Evolutionary conservation across 2,329 filamentous ascomycete species (phyloP), one percentile per base, ranked within the genome.

Genomic region (Colletotrichum sublineola): DNA sequence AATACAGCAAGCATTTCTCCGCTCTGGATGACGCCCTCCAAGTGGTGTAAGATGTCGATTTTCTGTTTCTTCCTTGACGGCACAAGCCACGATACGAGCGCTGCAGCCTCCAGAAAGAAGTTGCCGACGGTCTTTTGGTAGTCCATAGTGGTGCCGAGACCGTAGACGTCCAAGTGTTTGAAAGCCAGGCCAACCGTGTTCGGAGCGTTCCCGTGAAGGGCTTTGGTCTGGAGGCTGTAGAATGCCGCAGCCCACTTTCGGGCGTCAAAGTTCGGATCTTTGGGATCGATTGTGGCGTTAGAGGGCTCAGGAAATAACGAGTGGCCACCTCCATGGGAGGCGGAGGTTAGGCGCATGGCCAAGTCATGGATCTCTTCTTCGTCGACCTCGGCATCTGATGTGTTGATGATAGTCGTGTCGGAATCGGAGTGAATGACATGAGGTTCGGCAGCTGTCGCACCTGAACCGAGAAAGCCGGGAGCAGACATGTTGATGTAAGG

Each of bases 1-100:
- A 90, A 83, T 8, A 90, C 88, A 20, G 88, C 84, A 29, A 89
- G 80, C 85, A 90, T 87, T 80, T 90, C 88, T 20, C 88, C 88
- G 42, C 79, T 82, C 71, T 86, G 80, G 3, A 89, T 83, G 0
- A 89, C 65, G 20, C 87, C 87, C 67, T 89, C 86, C 40, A 87
- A 80, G 69, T 84, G 80, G 60, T 81, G 79, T 52, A 89, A 78
- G 72, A 89, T 89, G 65, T 89, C 84, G 73, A 86, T 84, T 53
- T 74, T 74, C 42, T 75, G 73, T 29, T 75, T 60, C 33, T 67
- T 74, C 7, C 68, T 75, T 2, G 64, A 66, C 0, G 80, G 78
- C 12, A 81, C 46, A 40, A 78, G 44, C 44, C 76, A 74, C 50
- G 77, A 76, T 14, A 78, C 65, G 71, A 80, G 75, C 0, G 79